Conservation (phyloP, 2,329 filamentous ascomycete genomes). For the Colletotrichum sp. region DNA sequence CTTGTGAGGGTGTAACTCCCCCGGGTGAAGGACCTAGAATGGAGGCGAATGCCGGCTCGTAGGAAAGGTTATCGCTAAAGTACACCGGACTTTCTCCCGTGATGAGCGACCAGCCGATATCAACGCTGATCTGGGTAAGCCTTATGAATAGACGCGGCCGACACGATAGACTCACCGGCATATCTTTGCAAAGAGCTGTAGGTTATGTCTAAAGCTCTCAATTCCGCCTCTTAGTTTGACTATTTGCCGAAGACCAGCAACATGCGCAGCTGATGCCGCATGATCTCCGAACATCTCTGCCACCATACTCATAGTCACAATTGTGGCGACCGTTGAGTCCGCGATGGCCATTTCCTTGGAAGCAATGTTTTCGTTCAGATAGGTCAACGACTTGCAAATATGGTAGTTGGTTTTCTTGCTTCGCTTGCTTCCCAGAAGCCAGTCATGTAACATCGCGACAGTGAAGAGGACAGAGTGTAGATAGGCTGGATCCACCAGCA, state of each 20-base stretch:
- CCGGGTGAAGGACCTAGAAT: neutral
- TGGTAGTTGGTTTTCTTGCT: conserved; percentile 8
- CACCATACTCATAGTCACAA: conserved; percentile 10
- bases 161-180: conserved; percentile 26
- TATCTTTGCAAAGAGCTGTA: conserved; percentile 31
- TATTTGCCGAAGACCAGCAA: conserved; percentile 23
- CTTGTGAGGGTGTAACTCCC: neutral
- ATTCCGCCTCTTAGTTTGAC: conserved; percentile 31
- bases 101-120: conserved; percentile 30
- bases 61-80: conserved; percentile 7
- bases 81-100: conserved; percentile 29
- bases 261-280: neutral
- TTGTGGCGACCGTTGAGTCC: conserved; percentile 14
- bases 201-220: conserved; percentile 25
- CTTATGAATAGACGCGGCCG: neutral
- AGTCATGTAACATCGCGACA: conserved; percentile 25
- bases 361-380: conserved; percentile 18
- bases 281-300: conserved; percentile 5
- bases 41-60: conserved; percentile 22
- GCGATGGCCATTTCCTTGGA: conserved; percentile 13
- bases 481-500: conserved; percentile 29
- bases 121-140: conserved; percentile 23
- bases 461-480: conserved; percentile 29
- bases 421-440: neutral
- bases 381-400: neutral